Percentiles rank a stretch among this genome's conserved stretches.
These are phyloP conservation scores for Fomitopsis schrenkii DNA, from an alignment of 1,284 basidiomycete genomes.

Conservation along the genomic window DNA sequence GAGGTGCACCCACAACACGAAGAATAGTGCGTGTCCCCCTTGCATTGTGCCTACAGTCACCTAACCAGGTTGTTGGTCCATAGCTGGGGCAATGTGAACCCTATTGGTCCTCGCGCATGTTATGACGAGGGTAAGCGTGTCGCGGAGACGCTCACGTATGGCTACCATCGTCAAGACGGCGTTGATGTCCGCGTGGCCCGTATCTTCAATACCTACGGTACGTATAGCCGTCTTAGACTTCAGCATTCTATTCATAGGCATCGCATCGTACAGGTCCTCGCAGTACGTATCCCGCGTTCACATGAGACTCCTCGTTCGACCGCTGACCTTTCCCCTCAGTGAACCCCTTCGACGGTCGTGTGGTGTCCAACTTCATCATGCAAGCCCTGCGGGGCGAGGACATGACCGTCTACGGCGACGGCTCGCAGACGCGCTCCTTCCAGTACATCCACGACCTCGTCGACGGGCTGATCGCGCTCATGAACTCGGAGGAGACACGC, in stretches of 20 bases:
- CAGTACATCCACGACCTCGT: constrained; percentile 86
- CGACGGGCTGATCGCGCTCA: constrained; percentile 84
- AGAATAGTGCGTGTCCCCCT: constrained; percentile 68
- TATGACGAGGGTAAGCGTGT: constrained; percentile 99
- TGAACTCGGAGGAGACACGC: constrained; percentile 88
- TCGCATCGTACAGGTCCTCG: constrained; percentile 35
- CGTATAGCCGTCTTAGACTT: constrained; percentile 8
- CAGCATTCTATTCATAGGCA: background rate
- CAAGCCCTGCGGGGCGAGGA: constrained; percentile 94
- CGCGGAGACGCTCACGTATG: constrained; percentile 92
- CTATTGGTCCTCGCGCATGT: constrained; percentile 94
- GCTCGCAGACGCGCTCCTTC: constrained; percentile 94
- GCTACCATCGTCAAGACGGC: constrained; percentile 89
- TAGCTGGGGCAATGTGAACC: constrained; percentile 98
- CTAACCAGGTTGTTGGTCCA: background rate
- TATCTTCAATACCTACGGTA: constrained; percentile 90
- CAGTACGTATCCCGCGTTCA: constrained; percentile 32
- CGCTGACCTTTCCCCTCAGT: constrained; percentile 44
- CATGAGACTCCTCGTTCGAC: background rate
- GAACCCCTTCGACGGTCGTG: constrained; percentile 95
- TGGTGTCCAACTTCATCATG: constrained; percentile 98
- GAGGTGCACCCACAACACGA: constrained; percentile 95
- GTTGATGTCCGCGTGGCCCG: constrained; percentile 95
- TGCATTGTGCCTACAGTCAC: constrained; percentile 3
- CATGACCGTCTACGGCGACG: constrained; percentile 97